Evolutionary conservation across 1,284 basidiomycete genomes (phyloP), one percentile per base, ranked within the genome.

Genomic region (Malassezia caprae): DNA sequence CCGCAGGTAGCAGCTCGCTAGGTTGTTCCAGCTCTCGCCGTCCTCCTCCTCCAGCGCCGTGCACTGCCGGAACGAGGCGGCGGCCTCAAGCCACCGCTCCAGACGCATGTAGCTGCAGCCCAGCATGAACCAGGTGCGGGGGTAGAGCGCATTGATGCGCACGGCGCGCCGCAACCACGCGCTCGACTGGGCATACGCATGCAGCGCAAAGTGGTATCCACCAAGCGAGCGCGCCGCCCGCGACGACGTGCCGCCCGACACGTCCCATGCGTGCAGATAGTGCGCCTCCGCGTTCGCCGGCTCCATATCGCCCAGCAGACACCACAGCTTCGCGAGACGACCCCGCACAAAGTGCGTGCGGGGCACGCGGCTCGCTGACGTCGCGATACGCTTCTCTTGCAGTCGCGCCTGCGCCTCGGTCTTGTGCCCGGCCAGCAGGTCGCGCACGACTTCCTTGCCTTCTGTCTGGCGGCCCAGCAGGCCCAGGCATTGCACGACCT

Each of bases 21-120:
- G 78, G 75, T 99, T 99, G 73, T 87, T 96, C 94, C 94, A 98
- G 62, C 89, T 91, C 79, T 98, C 93, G 3, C 83, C 88, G 70
- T 99, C 91, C 65, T 98, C 93, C 59, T 93, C 89, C 60, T 96
- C 91, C 58, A 98, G 83, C 8, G 82, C 78, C 0, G 94, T 90
- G 66, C 88, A 90, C 32, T 91, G 80, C 45, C 80, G 78, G 76
- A 98, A 98, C 0, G 87, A 85, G 44, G 86, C 83, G 53, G 84
- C 83, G 1, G 86, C 91, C 24, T 84, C 84, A 24, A 81, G 80
- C 90, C 90, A 72, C 31, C 55, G 52, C 51, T 93, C 86, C 57
- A 80, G 68, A 17, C 86, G 81, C 77, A 94, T 84, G 61, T 80
- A 84, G 8, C 88, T 84, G 67, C 94, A 96, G 0, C 94, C 94